Conservation (phyloP, 2,329 filamentous ascomycete species). For the Penicillium hordei region DNA sequence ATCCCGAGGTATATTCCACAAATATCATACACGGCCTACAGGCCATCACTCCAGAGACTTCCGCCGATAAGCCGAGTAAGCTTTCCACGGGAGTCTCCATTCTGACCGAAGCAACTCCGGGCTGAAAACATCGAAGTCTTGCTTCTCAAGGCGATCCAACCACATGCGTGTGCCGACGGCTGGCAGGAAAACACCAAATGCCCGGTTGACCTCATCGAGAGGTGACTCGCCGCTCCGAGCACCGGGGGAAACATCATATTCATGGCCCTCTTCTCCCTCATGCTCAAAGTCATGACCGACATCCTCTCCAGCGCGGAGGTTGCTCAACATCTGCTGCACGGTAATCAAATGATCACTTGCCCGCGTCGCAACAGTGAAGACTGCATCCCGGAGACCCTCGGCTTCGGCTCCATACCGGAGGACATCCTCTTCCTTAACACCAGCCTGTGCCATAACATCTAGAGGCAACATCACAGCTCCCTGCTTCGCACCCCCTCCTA, state of each 20-base stretch:
- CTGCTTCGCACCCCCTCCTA: conserved; percentile 47
- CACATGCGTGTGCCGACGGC: conserved; percentile 76
- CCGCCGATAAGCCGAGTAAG: conserved; percentile 61
- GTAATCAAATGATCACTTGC: conserved; percentile 96
- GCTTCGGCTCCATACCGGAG: conserved; percentile 78
- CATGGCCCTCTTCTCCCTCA: conserved; percentile 69
- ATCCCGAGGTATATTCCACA: conserved; percentile 12
- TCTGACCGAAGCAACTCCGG: conserved; percentile 62
- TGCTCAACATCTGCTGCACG: conserved; percentile 84
- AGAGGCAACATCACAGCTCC: conserved; percentile 77
- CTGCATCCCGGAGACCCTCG: conserved; percentile 77
- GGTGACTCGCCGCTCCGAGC: conserved; percentile 44
- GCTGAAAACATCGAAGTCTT: conserved; percentile 80
- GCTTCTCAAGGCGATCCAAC: conserved; percentile 71
- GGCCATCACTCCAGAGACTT: conserved; percentile 47
- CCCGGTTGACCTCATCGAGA: conserved; percentile 59
- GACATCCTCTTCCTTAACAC: conserved; percentile 84
- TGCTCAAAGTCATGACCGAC: conserved; percentile 89
- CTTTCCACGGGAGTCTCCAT: conserved; percentile 85
- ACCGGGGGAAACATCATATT: conserved; percentile 43
- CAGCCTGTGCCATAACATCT: conserved; percentile 81
- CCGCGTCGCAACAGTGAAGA: conserved; percentile 88
- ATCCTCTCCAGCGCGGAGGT: conserved; percentile 69
- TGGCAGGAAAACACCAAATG: conserved; percentile 78
- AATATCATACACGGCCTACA: conserved; percentile 17